Base-by-base conservation (phyloP, 805 yeast genomes). In the Pichia cabralensis region DNA sequence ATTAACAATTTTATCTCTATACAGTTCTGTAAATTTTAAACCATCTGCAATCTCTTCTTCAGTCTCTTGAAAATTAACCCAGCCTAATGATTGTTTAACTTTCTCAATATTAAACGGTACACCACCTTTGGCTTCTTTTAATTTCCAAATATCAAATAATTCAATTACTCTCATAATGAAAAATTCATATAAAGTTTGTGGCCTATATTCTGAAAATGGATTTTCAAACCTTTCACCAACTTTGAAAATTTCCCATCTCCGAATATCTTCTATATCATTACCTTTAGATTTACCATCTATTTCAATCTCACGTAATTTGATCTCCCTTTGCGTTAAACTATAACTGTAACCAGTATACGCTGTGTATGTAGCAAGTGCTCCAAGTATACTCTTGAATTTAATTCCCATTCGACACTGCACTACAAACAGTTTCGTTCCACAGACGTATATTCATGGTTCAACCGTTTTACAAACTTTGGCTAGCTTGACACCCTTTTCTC, bases 121-220 rank as follows among this genome's bases (percentile, higher is more conserved):
- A 2, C 75, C 69, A 27, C 85, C 79, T 39, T 75, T 66, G n/a
- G n/a, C n/a, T 22, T 61, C 62, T 12, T 65, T 55, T 13, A 36
- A 31, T 45, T 80, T 82, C 45, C 80, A 67, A 9, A 15, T 5
- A 5, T 26, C 30, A 17, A 25, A 33, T 4, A 84, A 51, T 52
- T 86, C 96, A 37, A 75, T 53, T 4, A 86, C 40, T 15, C 96
- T 63, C 45, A 88, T 80, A 28, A 71, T 63, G 20, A 83, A 61
- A 56, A 88, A 89, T 58, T 89, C 96, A 51, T 81, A 81, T 8
- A 84, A 65, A 0, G 96, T 85, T 56, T 88, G 96, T 6, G 85
- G 80, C 33, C 96, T 66, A 52, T 89, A 89, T 52, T 89, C 96
- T 13, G 69, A 69, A 53, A 89, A 89, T 2, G 97, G 97, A 49